Evolutionary conservation across 179 eudicot genomes (phyloP).

Genomic region (Spergularia azorica): DNA sequence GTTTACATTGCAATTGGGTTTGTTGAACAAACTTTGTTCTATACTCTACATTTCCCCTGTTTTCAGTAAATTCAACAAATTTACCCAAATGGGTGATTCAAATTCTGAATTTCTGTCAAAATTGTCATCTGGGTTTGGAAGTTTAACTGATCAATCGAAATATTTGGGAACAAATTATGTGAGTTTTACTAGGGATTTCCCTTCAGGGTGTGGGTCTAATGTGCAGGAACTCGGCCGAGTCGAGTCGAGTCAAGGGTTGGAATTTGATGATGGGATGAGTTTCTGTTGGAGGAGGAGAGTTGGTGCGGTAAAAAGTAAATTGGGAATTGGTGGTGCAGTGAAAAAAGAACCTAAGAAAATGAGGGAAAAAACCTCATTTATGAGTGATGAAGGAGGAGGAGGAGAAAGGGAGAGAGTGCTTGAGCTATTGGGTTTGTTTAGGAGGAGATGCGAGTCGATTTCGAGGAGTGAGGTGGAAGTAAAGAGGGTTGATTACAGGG

Average conservation of each 20-base stretch:
- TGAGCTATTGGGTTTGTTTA: slow-evolving; percentile 21
- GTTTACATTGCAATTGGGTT: not conserved
- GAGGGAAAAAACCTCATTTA: not conserved
- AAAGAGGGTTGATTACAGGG: slow-evolving; percentile 18
- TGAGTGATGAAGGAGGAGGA: too few relatives aligned
- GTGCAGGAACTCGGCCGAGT: not conserved
- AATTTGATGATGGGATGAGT: not conserved
- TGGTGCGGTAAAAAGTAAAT: slow-evolving; percentile 21
- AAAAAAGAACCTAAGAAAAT: not conserved
- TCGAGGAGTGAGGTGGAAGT: not conserved
- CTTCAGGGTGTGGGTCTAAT: slow-evolving; percentile 5
- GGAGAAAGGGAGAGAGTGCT: slow-evolving; percentile 12
- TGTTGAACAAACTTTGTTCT: too few relatives aligned
- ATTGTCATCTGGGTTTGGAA: not conserved
- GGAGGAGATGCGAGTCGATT: slow-evolving; percentile 14
- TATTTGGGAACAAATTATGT: not conserved
- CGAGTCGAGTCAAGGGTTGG: not conserved
- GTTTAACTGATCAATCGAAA: not conserved
- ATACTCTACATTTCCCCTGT: not conserved
- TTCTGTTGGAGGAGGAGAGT: slow-evolving; percentile 13
- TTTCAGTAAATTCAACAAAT: not conserved
- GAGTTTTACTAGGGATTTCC: slow-evolving; percentile 2
- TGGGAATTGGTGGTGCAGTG: too few relatives aligned
- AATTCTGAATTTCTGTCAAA: not conserved
- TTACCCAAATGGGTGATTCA: not conserved